phyloP scores from a whole-genome alignment of 148 eudicot species.

The Simmondsia chinensis region DNA sequence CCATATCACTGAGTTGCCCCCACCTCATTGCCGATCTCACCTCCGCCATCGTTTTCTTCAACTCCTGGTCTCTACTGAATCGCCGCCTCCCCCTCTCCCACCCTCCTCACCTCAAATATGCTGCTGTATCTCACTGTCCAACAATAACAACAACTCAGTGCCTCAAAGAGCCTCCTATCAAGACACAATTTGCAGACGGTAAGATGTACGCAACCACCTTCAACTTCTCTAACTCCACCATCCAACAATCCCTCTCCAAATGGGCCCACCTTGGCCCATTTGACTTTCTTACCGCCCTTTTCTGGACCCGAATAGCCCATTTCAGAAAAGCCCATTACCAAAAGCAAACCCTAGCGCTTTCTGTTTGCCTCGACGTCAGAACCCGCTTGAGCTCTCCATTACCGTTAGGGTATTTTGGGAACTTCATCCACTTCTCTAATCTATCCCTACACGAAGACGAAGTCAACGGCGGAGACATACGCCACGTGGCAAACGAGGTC shows the following conservation, averaged over 20 bases:
- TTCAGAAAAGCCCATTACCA: constrained; percentile 2
- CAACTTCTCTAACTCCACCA: constrained; percentile 24
- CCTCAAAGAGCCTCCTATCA: no score
- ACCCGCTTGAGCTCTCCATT: constrained; percentile 20
- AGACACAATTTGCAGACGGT: no score
- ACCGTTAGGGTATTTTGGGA: constrained; percentile 49
- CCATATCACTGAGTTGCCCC: constrained; percentile 49
- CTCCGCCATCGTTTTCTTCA: constrained; percentile 28
- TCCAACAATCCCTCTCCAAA: constrained; percentile 21
- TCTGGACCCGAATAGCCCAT: constrained; percentile 30
- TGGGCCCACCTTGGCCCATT: constrained; percentile 37
- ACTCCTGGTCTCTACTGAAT: constrained; percentile 43
- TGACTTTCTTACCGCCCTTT: constrained; percentile 45
- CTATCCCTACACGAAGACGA: constrained; percentile 5
- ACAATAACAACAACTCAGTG: constrained; percentile 1
- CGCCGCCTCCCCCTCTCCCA: constrained; percentile 18
- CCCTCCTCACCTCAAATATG: constrained; percentile 36
- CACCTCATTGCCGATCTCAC: constrained; percentile 62
- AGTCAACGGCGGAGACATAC: constrained; percentile 7
- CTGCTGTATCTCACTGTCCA: constrained; percentile 13
- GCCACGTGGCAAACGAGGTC: constrained; percentile 15
- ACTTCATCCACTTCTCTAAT: constrained; percentile 29
- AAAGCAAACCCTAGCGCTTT: constrained; percentile 12
- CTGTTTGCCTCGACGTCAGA: constrained; percentile 42
- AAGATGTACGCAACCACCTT: constrained; percentile 31